Percentiles rank a stretch among this genome's conserved stretches.
These are phyloP conservation scores for Rhizoclosmatium sp. DNA, from an alignment of 192 early-diverging fungal genomes.

Conservation along the genomic window DNA sequence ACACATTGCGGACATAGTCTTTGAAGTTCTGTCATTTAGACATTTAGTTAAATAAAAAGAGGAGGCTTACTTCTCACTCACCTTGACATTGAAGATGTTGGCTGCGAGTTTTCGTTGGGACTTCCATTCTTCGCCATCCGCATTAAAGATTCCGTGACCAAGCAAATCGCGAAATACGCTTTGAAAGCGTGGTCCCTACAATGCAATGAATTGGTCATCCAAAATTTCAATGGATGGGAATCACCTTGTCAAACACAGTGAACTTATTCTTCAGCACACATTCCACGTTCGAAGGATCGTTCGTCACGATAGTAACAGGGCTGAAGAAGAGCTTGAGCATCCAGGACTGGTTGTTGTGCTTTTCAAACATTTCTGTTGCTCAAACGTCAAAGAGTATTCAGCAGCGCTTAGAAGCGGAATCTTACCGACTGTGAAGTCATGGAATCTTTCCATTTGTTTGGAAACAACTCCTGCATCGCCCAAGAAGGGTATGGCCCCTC, in stretches of 20 bases:
- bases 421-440: conserved; percentile 21
- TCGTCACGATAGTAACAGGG: not conserved
- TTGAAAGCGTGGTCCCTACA: not conserved
- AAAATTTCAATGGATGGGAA: not conserved
- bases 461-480: not conserved
- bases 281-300: conserved; percentile 48
- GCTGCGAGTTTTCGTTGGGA: conserved; percentile 63
- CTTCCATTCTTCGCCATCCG: conserved; percentile 68
- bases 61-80: not conserved
- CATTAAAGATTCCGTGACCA: conserved; percentile 43
- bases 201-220: not conserved
- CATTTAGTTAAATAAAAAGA: not conserved
- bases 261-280: conserved; percentile 49
- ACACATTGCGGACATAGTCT: conserved; percentile 43
- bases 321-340: conserved; percentile 30
- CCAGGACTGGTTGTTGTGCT: not conserved
- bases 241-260: conserved; percentile 46
- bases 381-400: not conserved
- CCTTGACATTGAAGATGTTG: conserved; percentile 53
- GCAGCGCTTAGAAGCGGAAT: not conserved
- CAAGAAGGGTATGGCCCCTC: not conserved
- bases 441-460: not conserved
- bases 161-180: conserved; percentile 25
- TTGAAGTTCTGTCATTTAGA: conserved; percentile 43
- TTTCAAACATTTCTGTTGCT: conserved; percentile 24